Conservation (phyloP, 345 rosid species). For the Populus nigra region DNA sequence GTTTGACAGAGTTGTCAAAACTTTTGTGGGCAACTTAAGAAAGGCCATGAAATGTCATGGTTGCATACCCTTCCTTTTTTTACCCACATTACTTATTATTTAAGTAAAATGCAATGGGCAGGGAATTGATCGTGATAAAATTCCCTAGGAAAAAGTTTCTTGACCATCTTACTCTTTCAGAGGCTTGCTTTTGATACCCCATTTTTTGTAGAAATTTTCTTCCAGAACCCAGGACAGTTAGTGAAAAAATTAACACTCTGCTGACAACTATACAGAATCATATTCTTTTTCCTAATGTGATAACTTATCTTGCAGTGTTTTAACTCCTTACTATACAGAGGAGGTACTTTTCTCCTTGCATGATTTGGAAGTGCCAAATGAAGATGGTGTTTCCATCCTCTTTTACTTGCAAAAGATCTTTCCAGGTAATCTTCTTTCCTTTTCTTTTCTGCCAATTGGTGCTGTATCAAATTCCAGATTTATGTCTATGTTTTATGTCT, state of each 20-base stretch:
- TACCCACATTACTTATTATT: too few relatives aligned
- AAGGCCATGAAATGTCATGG: too few relatives aligned
- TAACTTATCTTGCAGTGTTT: conserved; percentile 53
- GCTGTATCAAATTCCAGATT: background rate
- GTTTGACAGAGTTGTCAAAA: background rate
- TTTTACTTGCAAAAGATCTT: conserved; percentile 94
- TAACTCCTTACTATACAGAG: conserved; percentile 92
- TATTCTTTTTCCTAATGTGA: background rate
- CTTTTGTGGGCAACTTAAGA: background rate
- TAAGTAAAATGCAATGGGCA: too few relatives aligned
- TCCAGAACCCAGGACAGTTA: background rate
- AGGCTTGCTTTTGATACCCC: background rate
- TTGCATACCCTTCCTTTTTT: too few relatives aligned
- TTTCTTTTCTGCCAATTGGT: background rate
- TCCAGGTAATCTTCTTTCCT: conserved; percentile 59
- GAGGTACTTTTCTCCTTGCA: conserved; percentile 81
- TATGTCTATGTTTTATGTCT: background rate
- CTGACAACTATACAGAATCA: background rate
- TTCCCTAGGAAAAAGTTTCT: too few relatives aligned
- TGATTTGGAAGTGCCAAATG: conserved; percentile 76
- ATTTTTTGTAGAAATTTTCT: background rate
- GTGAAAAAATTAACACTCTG: background rate
- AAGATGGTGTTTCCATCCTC: conserved; percentile 94
- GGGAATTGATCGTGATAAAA: too few relatives aligned
- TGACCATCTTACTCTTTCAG: too few relatives aligned